These are phyloP conservation scores for Saitozyma podzolica DNA, from an alignment of 768 basidiomycete genomes.

Conservation along the genomic window DNA sequence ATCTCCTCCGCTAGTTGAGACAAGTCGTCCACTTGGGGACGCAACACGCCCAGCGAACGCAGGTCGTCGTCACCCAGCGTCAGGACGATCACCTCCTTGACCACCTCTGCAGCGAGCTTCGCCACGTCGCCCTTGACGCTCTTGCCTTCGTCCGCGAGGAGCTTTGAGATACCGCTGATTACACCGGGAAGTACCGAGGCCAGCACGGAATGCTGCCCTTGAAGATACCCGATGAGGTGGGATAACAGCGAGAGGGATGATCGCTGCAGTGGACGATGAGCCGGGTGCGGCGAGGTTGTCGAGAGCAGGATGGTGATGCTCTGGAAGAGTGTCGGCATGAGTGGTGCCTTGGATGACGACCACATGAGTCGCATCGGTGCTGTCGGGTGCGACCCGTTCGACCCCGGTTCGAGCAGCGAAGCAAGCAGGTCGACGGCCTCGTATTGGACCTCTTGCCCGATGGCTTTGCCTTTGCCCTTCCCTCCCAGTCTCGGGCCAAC, in stretches of 20 bases:
- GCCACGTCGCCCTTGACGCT: slow-evolving; percentile 38
- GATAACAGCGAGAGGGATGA: slow-evolving; percentile 64
- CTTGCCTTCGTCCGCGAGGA: slow-evolving; percentile 60
- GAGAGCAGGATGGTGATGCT: slow-evolving; percentile 72
- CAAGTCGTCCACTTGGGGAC: slow-evolving; percentile 32
- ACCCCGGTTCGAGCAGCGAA: slow-evolving; percentile 60
- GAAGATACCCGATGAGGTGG: slow-evolving; percentile 60
- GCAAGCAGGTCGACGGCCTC: slow-evolving; percentile 70
- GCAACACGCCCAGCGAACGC: slow-evolving; percentile 24
- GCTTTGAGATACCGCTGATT: slow-evolving; percentile 71
- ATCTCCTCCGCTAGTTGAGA: slow-evolving; percentile 43
- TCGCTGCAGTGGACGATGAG: slow-evolving; percentile 64
- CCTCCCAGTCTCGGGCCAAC: slow-evolving; percentile 64
- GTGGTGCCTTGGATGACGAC: slow-evolving; percentile 22
- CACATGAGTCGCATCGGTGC: slow-evolving; percentile 20
- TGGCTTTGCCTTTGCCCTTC: slow-evolving; percentile 65
- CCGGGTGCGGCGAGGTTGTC: slow-evolving; percentile 58
- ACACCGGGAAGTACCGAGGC: slow-evolving; percentile 73
- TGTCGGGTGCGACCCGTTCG: slow-evolving; percentile 24
- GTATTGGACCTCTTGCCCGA: slow-evolving; percentile 76
- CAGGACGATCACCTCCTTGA: slow-evolving; percentile 31
- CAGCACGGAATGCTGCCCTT: slow-evolving; percentile 57
- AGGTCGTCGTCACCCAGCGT: slow-evolving; percentile 45
- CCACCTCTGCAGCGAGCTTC: slow-evolving; percentile 14
- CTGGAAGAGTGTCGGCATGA: slow-evolving; percentile 78